Conservation (phyloP, 75 land plant genomes). For the Picea sitchensis region DNA sequence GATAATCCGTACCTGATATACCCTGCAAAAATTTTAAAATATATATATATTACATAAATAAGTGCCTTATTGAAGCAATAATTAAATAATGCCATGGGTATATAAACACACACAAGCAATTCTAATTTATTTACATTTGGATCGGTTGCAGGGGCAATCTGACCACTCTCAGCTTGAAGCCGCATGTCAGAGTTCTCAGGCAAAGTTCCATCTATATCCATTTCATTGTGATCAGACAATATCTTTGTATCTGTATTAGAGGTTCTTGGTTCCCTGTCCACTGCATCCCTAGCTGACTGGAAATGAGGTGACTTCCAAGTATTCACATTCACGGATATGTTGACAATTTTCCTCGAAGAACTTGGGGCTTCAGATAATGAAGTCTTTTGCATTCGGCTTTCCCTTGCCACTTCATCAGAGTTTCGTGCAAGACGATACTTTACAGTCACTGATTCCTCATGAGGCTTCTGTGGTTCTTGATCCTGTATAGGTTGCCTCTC, state of each 20-base stretch:
- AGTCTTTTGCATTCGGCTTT: slow-evolving; percentile 18
- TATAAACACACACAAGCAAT: background rate
- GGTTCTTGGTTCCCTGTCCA: slow-evolving; percentile 9
- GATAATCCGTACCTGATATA: background rate
- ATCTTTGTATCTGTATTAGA: slow-evolving; percentile 1
- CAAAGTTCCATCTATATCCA: slow-evolving; percentile 4
- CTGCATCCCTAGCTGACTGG: slow-evolving; percentile 20
- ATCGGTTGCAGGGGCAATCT: background rate
- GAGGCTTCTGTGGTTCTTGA: slow-evolving; percentile 4
- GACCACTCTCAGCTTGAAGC: background rate
- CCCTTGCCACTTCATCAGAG: slow-evolving; percentile 21
- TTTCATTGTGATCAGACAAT: background rate
- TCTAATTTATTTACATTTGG: slow-evolving; percentile 7
- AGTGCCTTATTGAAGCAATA: background rate
- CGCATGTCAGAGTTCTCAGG: background rate
- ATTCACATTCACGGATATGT: slow-evolving; percentile 64
- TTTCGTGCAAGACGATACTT: slow-evolving; percentile 36
- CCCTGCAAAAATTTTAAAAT: background rate
- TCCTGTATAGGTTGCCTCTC: slow-evolving; percentile 2
- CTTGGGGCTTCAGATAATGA: slow-evolving; percentile 18
- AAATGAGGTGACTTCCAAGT: slow-evolving; percentile 61
- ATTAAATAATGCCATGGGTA: background rate
- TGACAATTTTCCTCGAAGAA: slow-evolving; percentile 41
- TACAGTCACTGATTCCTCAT: slow-evolving; percentile 35
- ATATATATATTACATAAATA: background rate